Evolutionary conservation across 257 asterid species (phyloP), one percentile per base, ranked within the genome.

Genomic region (Verbena officinalis): DNA sequence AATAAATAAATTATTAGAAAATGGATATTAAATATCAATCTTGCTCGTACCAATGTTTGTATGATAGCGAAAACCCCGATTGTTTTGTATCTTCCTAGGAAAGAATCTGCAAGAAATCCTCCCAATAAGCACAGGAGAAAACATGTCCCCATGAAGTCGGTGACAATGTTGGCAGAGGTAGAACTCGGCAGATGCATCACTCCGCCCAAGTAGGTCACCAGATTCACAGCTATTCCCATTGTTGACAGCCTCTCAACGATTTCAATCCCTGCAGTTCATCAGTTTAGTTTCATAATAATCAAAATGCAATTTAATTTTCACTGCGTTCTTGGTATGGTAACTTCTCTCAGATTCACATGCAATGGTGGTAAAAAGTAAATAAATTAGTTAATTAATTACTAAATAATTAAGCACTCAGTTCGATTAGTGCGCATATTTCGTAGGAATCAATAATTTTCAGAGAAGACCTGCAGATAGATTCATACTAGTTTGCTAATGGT

Each of bases 41-140:
- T 11, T 2, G 2, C 4, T 42, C 79, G 51, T 15, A 84, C 98
- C 74, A 88, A 65, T 21, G 73, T 67, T 45, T 92, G 98, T 1
- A 85, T 16, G 20, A 56, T 11, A 14, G 98, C 62, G 55, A 87
- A 92, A 53, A 85, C 22, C 22, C 86, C 96, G 2, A 92, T 89
- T 1, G 97, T 92, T 38, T 73, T 83, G 88, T 69, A 85, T 67
- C 98, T 68, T 39, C 97, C 98, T 44, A 92, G 85, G 79, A 92
- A 92, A 13, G 98, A 83, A 73, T 92, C 98, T 0, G 98, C 96
- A 0, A 92, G 84, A 71, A 92, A 89, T 23, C 98, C 98, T 9
- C 97, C 98, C 19, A 92, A 79, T 55, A 92, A 40, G 27, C 96
- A 89, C 1, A 92, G 83, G 67, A 92, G 91, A 66, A 92, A 92